These are phyloP conservation scores for Cyclocybe cylindracea DNA, from an alignment of 768 basidiomycete species.

Conservation along the genomic window DNA sequence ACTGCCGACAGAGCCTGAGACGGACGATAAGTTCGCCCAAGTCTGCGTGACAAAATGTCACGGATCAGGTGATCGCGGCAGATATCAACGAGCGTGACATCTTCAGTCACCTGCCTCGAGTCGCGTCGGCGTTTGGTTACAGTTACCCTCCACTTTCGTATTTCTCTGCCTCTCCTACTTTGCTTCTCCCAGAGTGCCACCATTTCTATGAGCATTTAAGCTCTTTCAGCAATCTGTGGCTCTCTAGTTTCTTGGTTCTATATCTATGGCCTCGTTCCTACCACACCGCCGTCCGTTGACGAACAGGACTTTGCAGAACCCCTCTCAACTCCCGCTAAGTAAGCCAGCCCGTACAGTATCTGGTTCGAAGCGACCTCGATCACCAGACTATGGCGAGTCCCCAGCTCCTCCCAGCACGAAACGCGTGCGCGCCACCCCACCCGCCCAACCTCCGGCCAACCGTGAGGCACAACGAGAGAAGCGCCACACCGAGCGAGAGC, in stretches of 20 bases:
- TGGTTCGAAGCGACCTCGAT: constrained; percentile 28
- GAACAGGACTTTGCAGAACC: constrained; percentile 17
- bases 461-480: constrained; percentile 43
- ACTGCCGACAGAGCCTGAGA: background rate
- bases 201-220: too few relatives aligned
- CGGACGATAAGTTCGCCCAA: constrained; percentile 2
- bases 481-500: constrained; percentile 51
- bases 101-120: constrained; percentile 19
- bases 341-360: constrained; percentile 17
- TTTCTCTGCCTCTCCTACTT: too few relatives aligned
- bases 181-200: too few relatives aligned
- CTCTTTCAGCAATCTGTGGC: background rate
- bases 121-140: too few relatives aligned
- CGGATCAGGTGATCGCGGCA: constrained; percentile 27
- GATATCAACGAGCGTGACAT: constrained; percentile 1
- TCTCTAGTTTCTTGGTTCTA: constrained; percentile 16
- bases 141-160: too few relatives aligned
- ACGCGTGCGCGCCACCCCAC: constrained; percentile 24
- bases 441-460: constrained; percentile 40
- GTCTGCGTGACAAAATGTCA: constrained; percentile 13
- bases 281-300: constrained; percentile 19
- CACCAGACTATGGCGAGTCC: constrained; percentile 23
- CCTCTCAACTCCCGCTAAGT: constrained; percentile 13
- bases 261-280: constrained; percentile 18
- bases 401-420: constrained; percentile 10